Percentiles rank a stretch among this genome's conserved stretches.
Evolutionary conservation across 73 alveolate species (phyloP).

Genomic region (Uronychia binucleata): DNA sequence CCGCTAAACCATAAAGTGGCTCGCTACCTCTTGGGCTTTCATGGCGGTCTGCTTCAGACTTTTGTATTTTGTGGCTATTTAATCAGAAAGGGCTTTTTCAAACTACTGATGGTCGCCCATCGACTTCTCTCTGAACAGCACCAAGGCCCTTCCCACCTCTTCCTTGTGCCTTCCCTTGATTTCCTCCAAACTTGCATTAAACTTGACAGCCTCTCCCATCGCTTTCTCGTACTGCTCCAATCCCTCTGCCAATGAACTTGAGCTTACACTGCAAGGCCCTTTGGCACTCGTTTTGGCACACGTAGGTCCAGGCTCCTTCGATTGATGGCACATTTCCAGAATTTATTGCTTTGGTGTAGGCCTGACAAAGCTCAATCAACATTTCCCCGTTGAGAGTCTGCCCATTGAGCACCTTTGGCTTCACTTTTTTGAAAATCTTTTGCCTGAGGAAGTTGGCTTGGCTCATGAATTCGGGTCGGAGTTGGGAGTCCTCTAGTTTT

Average conservation of each 20-base stretch:
- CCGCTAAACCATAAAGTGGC: no score
- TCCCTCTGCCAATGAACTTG: background rate
- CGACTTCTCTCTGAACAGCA: slow-evolving; percentile 30
- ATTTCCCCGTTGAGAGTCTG: slow-evolving; percentile 88
- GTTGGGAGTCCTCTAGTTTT: slow-evolving; percentile 65
- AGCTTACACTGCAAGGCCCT: slow-evolving; percentile 59
- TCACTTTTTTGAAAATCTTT: slow-evolving; percentile 89
- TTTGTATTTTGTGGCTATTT: slow-evolving; percentile 15
- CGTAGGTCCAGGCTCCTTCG: slow-evolving; percentile 97
- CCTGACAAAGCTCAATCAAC: slow-evolving; percentile 88
- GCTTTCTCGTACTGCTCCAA: background rate
- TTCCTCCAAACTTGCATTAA: slow-evolving; percentile 10
- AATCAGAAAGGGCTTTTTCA: slow-evolving; percentile 19
- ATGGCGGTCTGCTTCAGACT: slow-evolving; percentile 6
- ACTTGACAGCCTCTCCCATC: slow-evolving; percentile 1
- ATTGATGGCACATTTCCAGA: slow-evolving; percentile 97
- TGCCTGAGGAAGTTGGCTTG: slow-evolving; percentile 76
- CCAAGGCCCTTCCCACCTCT: background rate
- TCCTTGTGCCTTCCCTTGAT: slow-evolving; percentile 17
- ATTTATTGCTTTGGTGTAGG: slow-evolving; percentile 92
- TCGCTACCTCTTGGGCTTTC: no score
- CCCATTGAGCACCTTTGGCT: slow-evolving; percentile 93
- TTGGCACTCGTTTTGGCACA: slow-evolving; percentile 88
- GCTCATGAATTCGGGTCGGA: slow-evolving; percentile 93
- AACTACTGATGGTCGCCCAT: slow-evolving; percentile 24